Evolutionary conservation across 2,329 filamentous ascomycete species (phyloP), one percentile per base, ranked within the genome.

Genomic region (Orbilia ellipsospora): DNA sequence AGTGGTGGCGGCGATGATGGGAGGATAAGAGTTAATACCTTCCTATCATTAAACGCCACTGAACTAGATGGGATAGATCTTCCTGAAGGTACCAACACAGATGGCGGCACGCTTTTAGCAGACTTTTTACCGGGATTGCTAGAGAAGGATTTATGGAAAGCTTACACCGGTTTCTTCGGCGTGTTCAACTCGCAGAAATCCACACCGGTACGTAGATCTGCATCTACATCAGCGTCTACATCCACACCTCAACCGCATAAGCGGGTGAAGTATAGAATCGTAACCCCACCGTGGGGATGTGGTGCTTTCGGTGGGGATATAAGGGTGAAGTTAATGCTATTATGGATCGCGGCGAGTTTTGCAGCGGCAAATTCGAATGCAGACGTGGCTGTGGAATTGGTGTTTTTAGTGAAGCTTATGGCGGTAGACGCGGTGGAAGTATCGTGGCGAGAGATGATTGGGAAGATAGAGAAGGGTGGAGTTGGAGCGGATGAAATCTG

Each of bases 281-380:
- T 76, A n/a, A 56, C 73, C 5, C 36, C 56, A 8, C 73, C 73
- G 12, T 76, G 73, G 73, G 73, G 73, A 7, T 56, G 62, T 23
- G 73, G 73, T n/a, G 73, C 73, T 3, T 76, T 76, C 52, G 65
- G 65, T 18, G 73, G 73, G 5, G 66, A 76, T 66, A 20, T 76
- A 20, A 60, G 64, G 23, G 63, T 70, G 4, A 76, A 76, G 26
- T 23, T 76, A 16, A 45, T 76, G 15, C 18, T 70, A 36, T 45
- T 76, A 20, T 76, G 65, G 73, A 55, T 70, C 42, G 73, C 73
- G 4, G 73, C 73, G 4, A 65, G 59, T 31, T 69, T 70, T 54
- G 73, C 73, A 13, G 63, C 63, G n/a, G 42, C 44, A 5, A 50
- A 42, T 2, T 51, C 42, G 40, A 10, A 59, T 1, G 52, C 18